Conservation (phyloP, 2,329 filamentous ascomycete species). For the Clarireedia sp. region DNA sequence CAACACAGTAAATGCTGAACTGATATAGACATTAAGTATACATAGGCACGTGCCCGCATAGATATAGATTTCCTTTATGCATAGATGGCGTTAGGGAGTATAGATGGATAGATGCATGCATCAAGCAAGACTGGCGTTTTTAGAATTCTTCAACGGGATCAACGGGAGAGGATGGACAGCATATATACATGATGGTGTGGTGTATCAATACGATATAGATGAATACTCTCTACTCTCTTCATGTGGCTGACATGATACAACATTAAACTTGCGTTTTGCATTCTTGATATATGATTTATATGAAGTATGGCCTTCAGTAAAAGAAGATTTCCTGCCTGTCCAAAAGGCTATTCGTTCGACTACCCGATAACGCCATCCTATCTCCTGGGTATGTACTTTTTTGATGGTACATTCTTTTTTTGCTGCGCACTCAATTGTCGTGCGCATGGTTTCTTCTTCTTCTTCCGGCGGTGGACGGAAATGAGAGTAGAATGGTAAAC, state of each 20-base stretch:
- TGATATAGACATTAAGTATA: not conserved
- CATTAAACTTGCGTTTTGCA: too few species aligned
- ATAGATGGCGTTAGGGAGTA: not conserved
- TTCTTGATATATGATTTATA: too few species aligned
- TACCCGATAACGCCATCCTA: not conserved
- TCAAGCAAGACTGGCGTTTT: not conserved
- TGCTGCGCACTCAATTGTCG: not conserved
- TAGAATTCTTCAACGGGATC: not conserved
- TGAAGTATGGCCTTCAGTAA: too few species aligned
- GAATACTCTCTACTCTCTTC: too few species aligned
- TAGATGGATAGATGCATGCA: slow-evolving; percentile 1
- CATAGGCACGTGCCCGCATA: not conserved
- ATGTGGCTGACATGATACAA: too few species aligned
- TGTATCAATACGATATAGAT: too few species aligned
- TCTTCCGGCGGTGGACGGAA: too few species aligned
- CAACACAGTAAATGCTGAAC: not conserved
- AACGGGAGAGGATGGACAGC: not conserved
- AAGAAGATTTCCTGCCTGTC: not conserved
- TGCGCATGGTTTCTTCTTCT: not conserved
- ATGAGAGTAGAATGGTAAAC: not conserved
- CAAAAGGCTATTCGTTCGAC: not conserved
- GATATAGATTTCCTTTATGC: not conserved
- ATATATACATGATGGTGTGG: too few species aligned
- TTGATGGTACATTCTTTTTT: not conserved
- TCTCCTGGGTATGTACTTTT: not conserved